Base-by-base conservation (phyloP, 495 filamentous ascomycete species). In the Aspergillus diversus region DNA sequence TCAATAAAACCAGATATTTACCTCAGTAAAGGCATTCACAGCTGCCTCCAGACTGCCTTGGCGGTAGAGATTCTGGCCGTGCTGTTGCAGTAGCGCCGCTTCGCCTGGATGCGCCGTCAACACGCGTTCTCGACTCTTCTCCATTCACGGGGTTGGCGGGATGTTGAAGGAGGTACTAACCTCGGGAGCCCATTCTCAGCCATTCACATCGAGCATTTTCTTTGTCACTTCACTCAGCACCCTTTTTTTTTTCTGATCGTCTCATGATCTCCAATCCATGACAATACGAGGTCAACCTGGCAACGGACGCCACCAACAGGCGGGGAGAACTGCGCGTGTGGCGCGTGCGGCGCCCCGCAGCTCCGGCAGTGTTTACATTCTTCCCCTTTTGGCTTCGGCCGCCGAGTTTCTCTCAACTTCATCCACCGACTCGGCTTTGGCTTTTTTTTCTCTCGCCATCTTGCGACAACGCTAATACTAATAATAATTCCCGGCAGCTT, bases 291-390 rank as follows among this genome's bases (percentile, higher is more conserved):
- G 60, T 57, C 60, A 63, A 63, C 60, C 60, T 57, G 53, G 60
- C 60, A 63, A 63, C 60, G 27, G 54, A 56, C 60, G 53, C 60
- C 53, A 63, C 60, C 31, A 54, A 63, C 57, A 53, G 46, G 51
- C 52, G 52, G 60, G 60, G 46, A 27, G 21, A 54, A 50, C 13
- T 6, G 60, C 60, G 53, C 33, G 15, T 51, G 4, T 63, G 60
- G 60, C 51, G 53, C 13, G 17, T 47, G 34, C n/a, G 13, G 57
- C 7, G 32, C 2, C 37, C 70, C 70, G 63, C 35, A 76, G 21
- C 16, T 8, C 42, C 9, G n/a, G 8, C 63, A 55, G 60, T 80
- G 77, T 80, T 81, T 81, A 81, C 78, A 68, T 75, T 80, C 72
- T 77, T 73, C 77, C 76, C 62, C 57, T 73, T 80, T 74, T 55